Evolutionary conservation across 257 asterid species (phyloP), one percentile per base, ranked within the genome.

Genomic region (Rubia yunnanensis): DNA sequence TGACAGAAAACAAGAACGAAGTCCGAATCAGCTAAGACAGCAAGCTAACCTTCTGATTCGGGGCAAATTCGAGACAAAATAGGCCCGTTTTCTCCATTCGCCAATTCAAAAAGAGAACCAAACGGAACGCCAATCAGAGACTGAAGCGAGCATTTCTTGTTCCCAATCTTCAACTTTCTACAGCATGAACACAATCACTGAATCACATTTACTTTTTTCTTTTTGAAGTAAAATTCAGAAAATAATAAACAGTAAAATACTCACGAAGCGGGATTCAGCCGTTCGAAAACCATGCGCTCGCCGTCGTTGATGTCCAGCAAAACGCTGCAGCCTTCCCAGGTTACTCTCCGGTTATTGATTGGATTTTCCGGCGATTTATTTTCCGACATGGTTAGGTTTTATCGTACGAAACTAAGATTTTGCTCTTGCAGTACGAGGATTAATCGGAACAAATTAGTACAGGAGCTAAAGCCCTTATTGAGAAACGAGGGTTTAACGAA

Each of bases 221-320:
- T 11, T 60, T 60, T 64, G 30, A 7, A 18, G 30, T 3, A 32
- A 20, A 28, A 17, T 23, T 6, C 26, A 30, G n/a, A 1, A 27
- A 57, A 15, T 5, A 28, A 2, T 1, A 14, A 69, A 10, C 57
- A 46, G 11, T 5, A 32, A 59, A n/a, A 13, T 50, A 54, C 92
- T 85, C 82, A 94, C 97, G 97, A 80, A 76, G 92, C 88, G 23
- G 84, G 60, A 0, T 94, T 89, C 67, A 92, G 94, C 60, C 99
- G 99, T 73, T 96, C 91, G 59, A 92, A 89, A 74, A 90, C 91
- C 80, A 89, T 79, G 11, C 97, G 83, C 69, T 89, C 96, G 17
- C 99, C 99, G 36, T 89, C 96, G 67, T 92, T 92, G 77, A 92
- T 83, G 78, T 92, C 99, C 17, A 92, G 97, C 91, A 92, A 82